Evolutionary conservation across 2,329 filamentous ascomycete species (phyloP), one percentile per base, ranked within the genome.

Genomic region (Aspergillus sp.): DNA sequence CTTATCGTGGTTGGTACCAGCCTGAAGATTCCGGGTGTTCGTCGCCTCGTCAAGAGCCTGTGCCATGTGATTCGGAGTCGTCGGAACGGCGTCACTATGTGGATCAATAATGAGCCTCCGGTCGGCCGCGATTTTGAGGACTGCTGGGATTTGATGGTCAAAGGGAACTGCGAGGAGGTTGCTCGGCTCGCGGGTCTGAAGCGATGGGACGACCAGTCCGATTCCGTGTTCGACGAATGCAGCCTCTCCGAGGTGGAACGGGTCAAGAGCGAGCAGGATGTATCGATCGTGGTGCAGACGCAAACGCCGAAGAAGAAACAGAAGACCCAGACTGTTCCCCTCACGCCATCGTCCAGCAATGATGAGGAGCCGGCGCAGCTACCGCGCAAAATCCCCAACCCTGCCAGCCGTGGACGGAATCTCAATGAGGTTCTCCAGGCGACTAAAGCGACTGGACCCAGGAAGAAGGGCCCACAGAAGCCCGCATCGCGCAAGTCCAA

Each of bases 1-100:
- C 83, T 99, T 21, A 86, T 99, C 60, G 94, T 99, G 23, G 94
- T 96, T 7, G 94, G 94, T 48, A 99, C 94, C 2, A 97, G 90
- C 53, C 77, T 99, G 62, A 97, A 97, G 69, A 92, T 99, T 46
- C 93, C 93, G 1, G 94, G 94, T 7, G 91, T 97, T 41, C 86
- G 89, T 56, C 84, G 92, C 49, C 88, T 99, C 52, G 91, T 93
- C 53, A 89, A 89, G 69, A 92, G 97, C 71, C 85, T 97, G 81
- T 97, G 91, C 70, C 85, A 87, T 46, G 87, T 91, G 29, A 89
- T 95, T n/a, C 83, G 92, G 56, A 85, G 87, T 63, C 85, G 91
- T 50, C 68, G 71, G 29, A 85, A 95, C 61, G 92, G 93, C 1
- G 83, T 96, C 53, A 91, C 92, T 0, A 87, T 95, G 46, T 99